Evolutionary conservation across 2,329 filamentous ascomycete species (phyloP), one percentile per base, ranked within the genome.

Genomic region (Botrytis hyacinthi): DNA sequence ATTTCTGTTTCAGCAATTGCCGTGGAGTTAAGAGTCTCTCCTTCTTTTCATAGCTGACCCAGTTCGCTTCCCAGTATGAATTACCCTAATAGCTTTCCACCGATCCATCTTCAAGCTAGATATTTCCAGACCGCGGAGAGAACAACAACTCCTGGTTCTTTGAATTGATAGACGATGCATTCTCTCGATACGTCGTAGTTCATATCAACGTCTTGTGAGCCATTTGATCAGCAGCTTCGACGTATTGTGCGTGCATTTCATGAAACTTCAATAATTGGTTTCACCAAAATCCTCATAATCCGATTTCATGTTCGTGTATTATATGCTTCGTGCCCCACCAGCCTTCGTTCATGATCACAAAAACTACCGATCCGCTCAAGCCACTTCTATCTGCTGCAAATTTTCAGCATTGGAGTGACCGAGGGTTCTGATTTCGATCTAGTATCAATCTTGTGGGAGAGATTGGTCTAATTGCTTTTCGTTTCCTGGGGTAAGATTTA

Each of bases 331-430:
- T 12, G 26, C 26, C 5, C 12, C 12, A 16, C 26, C 0, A 6
- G 5, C 10, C 1, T 54, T 7, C 26, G 4, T 54, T n/a, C 12
- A 54, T 54, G 0, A 54, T 26, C 0, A 54, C 0, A 0, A 12
- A 54, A 0, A n/a, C 26, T 14, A n/a, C 26, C 2, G 12, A n/a
- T 0, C 1, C 12, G 10, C 10, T n/a, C 3, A 3, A 14, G 48
- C 12, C 26, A n/a, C n/a, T n/a, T n/a, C n/a, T n/a, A n/a, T n/a
- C n/a, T n/a, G n/a, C n/a, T n/a, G n/a, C n/a, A n/a, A n/a, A n/a
- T n/a, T n/a, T n/a, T n/a, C n/a, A n/a, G n/a, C n/a, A n/a, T n/a
- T n/a, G n/a, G 5, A n/a, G 5, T 51, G 48, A n/a, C 14, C 12
- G 26, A 54, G 48, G 46, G 46, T 48, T 8, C 46, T 48, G 10